These are phyloP conservation scores for Catenaria anguillulae DNA, from an alignment of 371 early-diverging fungal genomes.

Conservation along the genomic window DNA sequence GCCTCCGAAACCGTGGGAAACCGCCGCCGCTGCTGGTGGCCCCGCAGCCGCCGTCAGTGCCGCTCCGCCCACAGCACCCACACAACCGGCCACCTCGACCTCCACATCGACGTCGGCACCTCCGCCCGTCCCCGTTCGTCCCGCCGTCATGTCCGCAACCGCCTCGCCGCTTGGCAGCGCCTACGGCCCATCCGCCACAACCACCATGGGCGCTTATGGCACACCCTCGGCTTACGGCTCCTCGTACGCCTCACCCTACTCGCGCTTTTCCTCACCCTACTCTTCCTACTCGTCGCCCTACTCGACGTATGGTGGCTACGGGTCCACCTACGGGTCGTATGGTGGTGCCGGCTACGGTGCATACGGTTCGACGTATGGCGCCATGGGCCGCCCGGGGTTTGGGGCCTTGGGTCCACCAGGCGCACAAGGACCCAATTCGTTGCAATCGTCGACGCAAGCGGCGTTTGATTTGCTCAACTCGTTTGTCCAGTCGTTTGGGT, in stretches of 20 bases:
- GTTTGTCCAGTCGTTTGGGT: slow-evolving; percentile 86
- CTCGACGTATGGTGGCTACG: background rate
- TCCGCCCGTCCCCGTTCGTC: slow-evolving; percentile 20
- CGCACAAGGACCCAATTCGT: slow-evolving; percentile 51
- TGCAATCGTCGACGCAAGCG: slow-evolving; percentile 65
- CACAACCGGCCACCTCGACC: too few relatives aligned
- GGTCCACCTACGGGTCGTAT: background rate
- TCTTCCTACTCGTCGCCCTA: slow-evolving; percentile 9
- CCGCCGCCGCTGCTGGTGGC: slow-evolving; percentile 18
- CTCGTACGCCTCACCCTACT: too few relatives aligned
- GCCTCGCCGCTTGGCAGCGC: slow-evolving; percentile 8
- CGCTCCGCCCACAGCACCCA: slow-evolving; percentile 9
- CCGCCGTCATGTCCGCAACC: slow-evolving; percentile 16
- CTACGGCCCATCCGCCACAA: slow-evolving; percentile 14
- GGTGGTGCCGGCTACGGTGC: background rate
- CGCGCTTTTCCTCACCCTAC: slow-evolving; percentile 26
- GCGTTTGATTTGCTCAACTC: slow-evolving; percentile 80
- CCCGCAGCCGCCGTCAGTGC: slow-evolving; percentile 17
- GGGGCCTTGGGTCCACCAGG: slow-evolving; percentile 19
- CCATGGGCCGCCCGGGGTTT: slow-evolving; percentile 17
- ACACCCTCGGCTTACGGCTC: too few relatives aligned
- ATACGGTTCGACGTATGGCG: slow-evolving; percentile 13
- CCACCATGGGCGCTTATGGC: background rate
- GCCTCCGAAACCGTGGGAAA: slow-evolving; percentile 93
- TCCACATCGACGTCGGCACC: slow-evolving; percentile 11